These are phyloP conservation scores for Coemansia sp. DNA, from an alignment of 192 early-diverging fungal species.

Conservation along the genomic window DNA sequence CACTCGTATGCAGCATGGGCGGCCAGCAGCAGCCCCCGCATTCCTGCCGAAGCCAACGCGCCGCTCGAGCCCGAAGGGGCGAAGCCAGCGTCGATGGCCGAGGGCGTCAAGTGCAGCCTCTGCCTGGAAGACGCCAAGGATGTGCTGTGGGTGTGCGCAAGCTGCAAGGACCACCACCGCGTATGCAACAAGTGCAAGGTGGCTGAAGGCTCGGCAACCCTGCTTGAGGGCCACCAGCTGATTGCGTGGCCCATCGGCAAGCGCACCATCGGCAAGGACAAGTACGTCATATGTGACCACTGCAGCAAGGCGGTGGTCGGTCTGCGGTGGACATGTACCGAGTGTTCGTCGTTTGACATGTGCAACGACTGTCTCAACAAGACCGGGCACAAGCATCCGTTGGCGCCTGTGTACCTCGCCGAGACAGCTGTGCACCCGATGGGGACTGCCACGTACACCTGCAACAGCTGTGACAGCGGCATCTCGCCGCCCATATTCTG, in stretches of 20 bases:
- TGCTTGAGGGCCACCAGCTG: constrained; percentile 10
- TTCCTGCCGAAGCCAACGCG: constrained; percentile 17
- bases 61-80: constrained; percentile 32
- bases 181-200: constrained; percentile 40
- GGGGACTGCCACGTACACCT: constrained; percentile 13
- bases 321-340: constrained; percentile 55
- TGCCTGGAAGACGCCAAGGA: constrained; percentile 22
- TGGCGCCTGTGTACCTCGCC: constrained; percentile 16
- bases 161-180: constrained; percentile 26
- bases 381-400: constrained; percentile 18
- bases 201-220: neutral
- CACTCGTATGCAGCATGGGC: constrained; percentile 22
- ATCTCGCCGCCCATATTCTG: constrained; percentile 18
- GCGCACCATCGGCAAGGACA: constrained; percentile 15
- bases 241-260: constrained; percentile 38
- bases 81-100: neutral
- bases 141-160: constrained; percentile 36
- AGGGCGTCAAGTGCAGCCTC: constrained; percentile 2
- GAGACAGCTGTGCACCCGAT: constrained; percentile 21
- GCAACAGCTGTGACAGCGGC: constrained; percentile 30
- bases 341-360: constrained; percentile 62
- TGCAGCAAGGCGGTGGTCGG: constrained; percentile 52
- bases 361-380: constrained; percentile 60
- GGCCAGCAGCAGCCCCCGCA: constrained; percentile 35
- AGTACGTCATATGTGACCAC: constrained; percentile 56